phyloP scores from a whole-genome alignment of 805 yeast genomes.

The Jamesozyma spencerorum region DNA sequence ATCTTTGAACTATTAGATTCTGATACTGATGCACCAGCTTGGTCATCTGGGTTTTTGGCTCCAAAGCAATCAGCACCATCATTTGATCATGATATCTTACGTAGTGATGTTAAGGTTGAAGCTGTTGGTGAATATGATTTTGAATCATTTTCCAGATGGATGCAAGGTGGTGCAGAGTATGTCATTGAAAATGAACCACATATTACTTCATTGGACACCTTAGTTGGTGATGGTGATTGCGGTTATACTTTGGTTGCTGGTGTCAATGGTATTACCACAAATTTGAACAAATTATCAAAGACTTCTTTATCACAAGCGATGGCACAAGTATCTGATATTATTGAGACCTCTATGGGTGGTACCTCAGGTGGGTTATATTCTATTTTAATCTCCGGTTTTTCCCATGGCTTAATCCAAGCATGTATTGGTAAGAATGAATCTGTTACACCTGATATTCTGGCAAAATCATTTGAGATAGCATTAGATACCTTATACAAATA shows the following conservation, averaged over 20 bases:
- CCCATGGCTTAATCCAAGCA: slow-evolving; percentile 36
- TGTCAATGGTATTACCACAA: slow-evolving; percentile 57
- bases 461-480: slow-evolving; percentile 47
- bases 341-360: slow-evolving; percentile 94
- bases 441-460: slow-evolving; percentile 31
- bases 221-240: slow-evolving; percentile 96
- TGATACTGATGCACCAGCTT: slow-evolving; percentile 73
- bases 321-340: slow-evolving; percentile 67
- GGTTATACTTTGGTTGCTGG: slow-evolving; percentile 86
- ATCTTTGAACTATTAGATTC: slow-evolving; percentile 54
- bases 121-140: slow-evolving; percentile 32
- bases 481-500: slow-evolving; percentile 69
- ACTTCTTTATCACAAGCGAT: slow-evolving; percentile 44
- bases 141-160: slow-evolving; percentile 27
- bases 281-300: slow-evolving; percentile 37
- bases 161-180: slow-evolving; percentile 42
- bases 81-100: slow-evolving; percentile 23
- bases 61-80: slow-evolving; percentile 23
- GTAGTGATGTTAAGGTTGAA: slow-evolving; percentile 27
- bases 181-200: slow-evolving; percentile 65
- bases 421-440: slow-evolving; percentile 21
- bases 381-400: slow-evolving; percentile 71
- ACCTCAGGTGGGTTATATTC: slow-evolving; percentile 92
- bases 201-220: slow-evolving; percentile 75
- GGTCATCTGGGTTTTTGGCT: slow-evolving; percentile 38